Evolutionary conservation across 345 rosid species (phyloP).

Genomic region (Syzygium aromaticum): DNA sequence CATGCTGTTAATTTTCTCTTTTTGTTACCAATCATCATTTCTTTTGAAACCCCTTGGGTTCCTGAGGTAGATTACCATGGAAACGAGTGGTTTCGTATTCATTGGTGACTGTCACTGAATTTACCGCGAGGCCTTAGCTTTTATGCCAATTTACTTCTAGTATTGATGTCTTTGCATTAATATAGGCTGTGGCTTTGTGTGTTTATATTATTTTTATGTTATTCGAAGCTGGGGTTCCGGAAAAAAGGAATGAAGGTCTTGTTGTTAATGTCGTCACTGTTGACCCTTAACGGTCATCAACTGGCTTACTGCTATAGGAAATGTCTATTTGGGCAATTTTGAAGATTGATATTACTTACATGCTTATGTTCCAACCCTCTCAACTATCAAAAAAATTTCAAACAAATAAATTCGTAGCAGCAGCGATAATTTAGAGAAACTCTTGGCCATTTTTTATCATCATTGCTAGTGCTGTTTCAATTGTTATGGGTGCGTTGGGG

Average conservation of each 20-base stretch:
- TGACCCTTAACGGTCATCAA: neutral
- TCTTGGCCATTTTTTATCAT: neutral
- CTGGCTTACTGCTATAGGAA: neutral
- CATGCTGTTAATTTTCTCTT: neutral
- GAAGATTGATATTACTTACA: neutral
- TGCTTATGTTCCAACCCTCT: neutral
- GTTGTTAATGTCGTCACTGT: neutral
- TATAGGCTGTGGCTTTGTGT: neutral
- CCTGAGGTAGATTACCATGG: neutral
- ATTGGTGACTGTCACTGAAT: neutral
- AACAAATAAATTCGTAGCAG: neutral
- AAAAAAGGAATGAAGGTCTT: neutral
- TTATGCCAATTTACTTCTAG: neutral
- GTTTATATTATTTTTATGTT: neutral
- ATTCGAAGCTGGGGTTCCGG: neutral
- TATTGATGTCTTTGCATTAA: neutral
- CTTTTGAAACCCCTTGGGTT: neutral
- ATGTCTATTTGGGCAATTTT: neutral
- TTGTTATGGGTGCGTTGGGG: neutral
- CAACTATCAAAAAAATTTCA: neutral
- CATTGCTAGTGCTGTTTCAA: neutral
- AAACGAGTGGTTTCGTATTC: neutral
- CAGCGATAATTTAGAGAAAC: neutral
- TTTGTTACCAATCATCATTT: neutral
- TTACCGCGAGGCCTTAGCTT: neutral